Evolutionary conservation across 2,329 filamentous ascomycete genomes (phyloP).

Genomic region (Pseudogymnoascus sp.): DNA sequence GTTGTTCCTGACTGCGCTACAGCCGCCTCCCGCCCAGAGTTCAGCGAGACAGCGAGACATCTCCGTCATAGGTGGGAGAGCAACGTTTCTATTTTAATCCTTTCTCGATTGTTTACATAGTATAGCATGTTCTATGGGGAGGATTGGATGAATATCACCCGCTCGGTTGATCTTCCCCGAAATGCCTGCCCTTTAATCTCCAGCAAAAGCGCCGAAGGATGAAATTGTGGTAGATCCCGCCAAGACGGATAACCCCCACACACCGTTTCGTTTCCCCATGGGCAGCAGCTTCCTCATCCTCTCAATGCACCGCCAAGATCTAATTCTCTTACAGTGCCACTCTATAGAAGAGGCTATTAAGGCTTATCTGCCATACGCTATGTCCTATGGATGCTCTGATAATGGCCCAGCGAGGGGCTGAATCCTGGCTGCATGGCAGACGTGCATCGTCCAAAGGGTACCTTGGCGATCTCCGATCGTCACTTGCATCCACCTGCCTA

Average conservation of each 20-base stretch:
- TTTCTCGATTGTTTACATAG: neutral
- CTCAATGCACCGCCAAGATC: neutral
- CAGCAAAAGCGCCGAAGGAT: neutral
- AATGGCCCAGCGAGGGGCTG: neutral
- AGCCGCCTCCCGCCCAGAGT: neutral
- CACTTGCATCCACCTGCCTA: neutral
- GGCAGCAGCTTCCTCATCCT: neutral
- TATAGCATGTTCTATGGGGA: neutral
- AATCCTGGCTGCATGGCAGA: neutral
- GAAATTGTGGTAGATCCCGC: neutral
- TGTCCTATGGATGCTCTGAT: neutral
- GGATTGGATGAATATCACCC: neutral
- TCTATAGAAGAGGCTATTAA: neutral
- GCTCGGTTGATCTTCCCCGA: neutral
- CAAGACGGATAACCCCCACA: neutral
- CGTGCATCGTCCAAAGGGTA: neutral
- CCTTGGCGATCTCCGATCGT: neutral
- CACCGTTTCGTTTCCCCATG: neutral
- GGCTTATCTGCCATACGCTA: neutral
- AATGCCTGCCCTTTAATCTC: neutral
- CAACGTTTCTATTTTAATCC: neutral
- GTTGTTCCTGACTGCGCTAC: neutral
- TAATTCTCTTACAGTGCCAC: neutral
- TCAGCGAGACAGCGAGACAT: neutral
- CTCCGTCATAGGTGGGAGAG: neutral